Base-by-base conservation (phyloP, 768 basidiomycete genomes). In the Lepiota venenata region DNA sequence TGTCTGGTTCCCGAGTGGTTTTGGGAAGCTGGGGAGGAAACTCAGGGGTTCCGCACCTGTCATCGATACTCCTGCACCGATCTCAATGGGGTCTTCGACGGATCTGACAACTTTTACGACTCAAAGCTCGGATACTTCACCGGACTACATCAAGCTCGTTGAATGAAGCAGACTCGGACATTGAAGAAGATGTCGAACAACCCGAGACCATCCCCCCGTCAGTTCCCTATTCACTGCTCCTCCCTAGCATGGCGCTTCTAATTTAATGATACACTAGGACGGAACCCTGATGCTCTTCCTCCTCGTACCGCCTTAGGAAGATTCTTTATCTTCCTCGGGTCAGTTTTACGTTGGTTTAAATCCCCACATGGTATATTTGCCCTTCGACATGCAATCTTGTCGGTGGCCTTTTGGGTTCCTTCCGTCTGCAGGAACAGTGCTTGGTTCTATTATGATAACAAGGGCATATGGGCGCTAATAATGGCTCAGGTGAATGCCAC, bases 391-490 rank as follows among this genome's bases (percentile, higher is more conserved):
- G 76, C 66, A 1, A 56, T 76, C 22, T 63, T 77, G 2, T 74
- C 75, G 0, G 54, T 76, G 27, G 76, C 73, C 6, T 48, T 77
- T 29, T 77, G 74, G 74, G 60, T 74, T 4, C 76, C 76, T 14
- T 59, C 71, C 16, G 76, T 76, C 9, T 70, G 69, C 43, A 56
- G 54, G 2, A 57, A 64, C 10, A 71, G 65, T 9, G 73, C 74
- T 2, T 74, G 70, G 71, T 75, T 77, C 52, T 75, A 72, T 56
- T 77, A 75, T 47, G 60, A 60, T 6, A 71, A 77, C 44, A 71
- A 71, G 21, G 76, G 75, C 6, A 46, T 77, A 12, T 77, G 76
- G 76, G 74, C 72, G 10, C 61, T 77, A 56, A 76, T 77, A 37
- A 76, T 75, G 75, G 71, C 68, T 10, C 75, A 76, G 63, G 71